Percentiles rank a stretch among this genome's conserved stretches.
These are phyloP conservation scores for Wallacemonas sp. DNA, from an alignment of 208 protist species.

Conservation along the genomic window DNA sequence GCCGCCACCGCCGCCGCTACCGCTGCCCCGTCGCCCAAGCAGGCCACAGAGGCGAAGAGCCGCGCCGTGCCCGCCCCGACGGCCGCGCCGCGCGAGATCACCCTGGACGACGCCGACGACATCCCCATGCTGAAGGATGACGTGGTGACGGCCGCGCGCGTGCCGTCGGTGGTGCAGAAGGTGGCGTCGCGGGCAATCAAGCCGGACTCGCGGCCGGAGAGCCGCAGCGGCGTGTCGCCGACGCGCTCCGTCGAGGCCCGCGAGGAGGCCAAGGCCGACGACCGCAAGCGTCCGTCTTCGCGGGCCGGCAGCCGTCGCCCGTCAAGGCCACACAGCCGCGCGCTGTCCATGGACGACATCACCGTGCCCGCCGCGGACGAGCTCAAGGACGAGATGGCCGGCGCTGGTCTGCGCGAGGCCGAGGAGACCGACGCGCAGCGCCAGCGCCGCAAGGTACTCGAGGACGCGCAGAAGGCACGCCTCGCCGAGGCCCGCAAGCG, in stretches of 20 bases:
- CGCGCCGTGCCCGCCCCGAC: not conserved
- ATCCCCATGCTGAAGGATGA: conserved; percentile 18
- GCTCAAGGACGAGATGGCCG: conserved; percentile 46
- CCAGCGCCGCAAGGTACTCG: conserved; percentile 23
- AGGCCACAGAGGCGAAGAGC: not conserved
- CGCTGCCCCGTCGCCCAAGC: not conserved
- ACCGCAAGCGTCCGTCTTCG: conserved; percentile 17
- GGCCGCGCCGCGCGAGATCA: not conserved
- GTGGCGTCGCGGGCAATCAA: conserved; percentile 3
- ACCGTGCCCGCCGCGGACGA: conserved; percentile 70
- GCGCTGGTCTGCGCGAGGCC: conserved; percentile 5
- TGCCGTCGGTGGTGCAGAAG: conserved; percentile 7
- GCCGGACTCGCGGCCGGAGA: conserved; percentile 4
- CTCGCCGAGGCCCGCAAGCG: conserved; percentile 31
- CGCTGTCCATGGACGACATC: conserved; percentile 54
- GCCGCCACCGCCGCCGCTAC: too few species aligned
- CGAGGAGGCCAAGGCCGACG: not conserved
- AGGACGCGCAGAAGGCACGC: conserved; percentile 33
- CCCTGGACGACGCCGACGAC: conserved; percentile 11
- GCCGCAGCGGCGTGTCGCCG: conserved; percentile 7
- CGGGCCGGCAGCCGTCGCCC: conserved; percentile 33
- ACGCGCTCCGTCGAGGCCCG: conserved; percentile 1
- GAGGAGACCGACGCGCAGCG: conserved; percentile 21
- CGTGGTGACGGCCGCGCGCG: conserved; percentile 2
- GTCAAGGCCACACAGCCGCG: conserved; percentile 38